Evolutionary conservation across 371 early-diverging fungal species (phyloP).

Genomic region (Blastocladiella emersonii): DNA sequence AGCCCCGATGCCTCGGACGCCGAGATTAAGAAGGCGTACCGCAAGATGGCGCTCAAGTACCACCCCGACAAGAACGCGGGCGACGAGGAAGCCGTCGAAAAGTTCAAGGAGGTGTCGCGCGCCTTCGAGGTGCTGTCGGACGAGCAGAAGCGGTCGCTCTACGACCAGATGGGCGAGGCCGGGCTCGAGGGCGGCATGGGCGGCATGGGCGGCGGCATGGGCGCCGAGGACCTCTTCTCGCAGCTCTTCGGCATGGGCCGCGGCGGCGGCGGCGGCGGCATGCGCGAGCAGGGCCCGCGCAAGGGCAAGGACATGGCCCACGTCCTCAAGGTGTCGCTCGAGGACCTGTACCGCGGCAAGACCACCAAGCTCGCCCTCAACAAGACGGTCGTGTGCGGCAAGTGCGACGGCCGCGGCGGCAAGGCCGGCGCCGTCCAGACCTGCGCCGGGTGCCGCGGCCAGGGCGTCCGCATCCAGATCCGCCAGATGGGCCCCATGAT

Average conservation of each 20-base stretch:
- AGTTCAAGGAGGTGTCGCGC: constrained; percentile 84
- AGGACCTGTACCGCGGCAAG: constrained; percentile 82
- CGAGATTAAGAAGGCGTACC: constrained; percentile 83
- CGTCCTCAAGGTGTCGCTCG: constrained; percentile 60
- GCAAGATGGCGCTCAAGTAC: constrained; percentile 79
- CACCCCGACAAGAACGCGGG: constrained; percentile 62
- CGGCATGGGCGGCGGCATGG: constrained; percentile 20
- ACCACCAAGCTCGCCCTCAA: constrained; percentile 61
- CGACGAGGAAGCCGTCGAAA: constrained; percentile 55
- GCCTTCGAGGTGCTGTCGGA: constrained; percentile 93
- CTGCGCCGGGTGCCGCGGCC: constrained; percentile 75
- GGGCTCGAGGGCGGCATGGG: constrained; percentile 32
- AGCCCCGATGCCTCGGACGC: constrained; percentile 55
- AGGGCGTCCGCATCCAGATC: constrained; percentile 72
- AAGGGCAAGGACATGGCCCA: constrained; percentile 49
- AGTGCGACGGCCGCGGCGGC: constrained; percentile 67
- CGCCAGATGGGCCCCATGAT: constrained; percentile 95
- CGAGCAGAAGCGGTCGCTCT: constrained; percentile 45
- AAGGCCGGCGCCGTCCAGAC: constrained; percentile 37
- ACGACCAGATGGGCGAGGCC: constrained; percentile 38
- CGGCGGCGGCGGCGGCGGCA: constrained; percentile 23
- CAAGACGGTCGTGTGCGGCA: constrained; percentile 65
- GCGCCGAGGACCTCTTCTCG: constrained; percentile 69
- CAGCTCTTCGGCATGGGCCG: constrained; percentile 35
- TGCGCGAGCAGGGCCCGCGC: constrained; percentile 26